Base-by-base conservation (phyloP, 2,329 filamentous ascomycete genomes). In the Zalaria sp. region DNA sequence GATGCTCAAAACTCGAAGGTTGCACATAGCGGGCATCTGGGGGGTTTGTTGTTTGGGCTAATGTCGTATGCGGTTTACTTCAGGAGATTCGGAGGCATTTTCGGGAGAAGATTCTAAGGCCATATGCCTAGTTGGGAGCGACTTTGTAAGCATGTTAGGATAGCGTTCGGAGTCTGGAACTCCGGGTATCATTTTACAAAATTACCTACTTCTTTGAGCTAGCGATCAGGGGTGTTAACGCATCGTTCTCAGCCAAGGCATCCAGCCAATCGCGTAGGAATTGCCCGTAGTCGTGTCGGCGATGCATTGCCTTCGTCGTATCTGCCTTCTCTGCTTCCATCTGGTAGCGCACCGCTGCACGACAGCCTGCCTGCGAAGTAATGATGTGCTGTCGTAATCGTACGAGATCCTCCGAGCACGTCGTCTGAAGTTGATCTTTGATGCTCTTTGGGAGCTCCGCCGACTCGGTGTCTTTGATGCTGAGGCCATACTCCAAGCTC, bases 231-330 rank as follows among this genome's bases (percentile, higher is more conserved):
- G 47, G 43, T 39, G 56, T 56, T 43, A 91, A 57, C 2, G 75
- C 61, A 1, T 75, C 77, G 51, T 80, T 79, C 45, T 78, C 75
- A 1, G 81, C 81, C 43, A 93, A 67, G 46, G 73, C 44, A 6
- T 38, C 70, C 39, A 86, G 60, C 77, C 83, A 87, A 35, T 61
- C 66, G 50, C 83, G 75, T 11, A 88, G 68, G 0, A 75, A 72
- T 1, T 77, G 75, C 0, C 75, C 78, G 53, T 83, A 83, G 53
- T 93, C 83, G 52, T 76, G 71, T 51, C 73, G 71, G 2, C 77
- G 65, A 27, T 69, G 69, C 25, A 63, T 61, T 3, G 77, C 73
- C 37, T 71, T 68, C 37, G 66, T 60, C 25, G 72, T 64, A 43
- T 76, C 72, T 8, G 68, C 66, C 2, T 61, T 62, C 34, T 69